A percentile compares a stretch with the other conserved stretches of the same genome.
phyloP scores from a whole-genome alignment of 495 filamentous ascomycete species.

The Penicillium desertorum region DNA sequence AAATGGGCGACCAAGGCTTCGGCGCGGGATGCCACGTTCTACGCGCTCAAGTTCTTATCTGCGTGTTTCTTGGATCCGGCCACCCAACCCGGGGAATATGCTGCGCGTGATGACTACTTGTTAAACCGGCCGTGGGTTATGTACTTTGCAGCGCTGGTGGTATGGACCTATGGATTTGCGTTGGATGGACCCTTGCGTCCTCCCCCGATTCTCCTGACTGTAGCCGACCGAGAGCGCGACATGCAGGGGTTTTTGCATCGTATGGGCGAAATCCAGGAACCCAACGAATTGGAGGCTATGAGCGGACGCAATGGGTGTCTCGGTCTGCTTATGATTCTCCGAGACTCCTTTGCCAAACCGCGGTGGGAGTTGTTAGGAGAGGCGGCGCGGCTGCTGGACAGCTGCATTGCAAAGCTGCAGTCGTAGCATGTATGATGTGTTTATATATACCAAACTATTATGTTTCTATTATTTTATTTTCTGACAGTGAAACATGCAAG shows the following conservation, averaged over 20 bases:
- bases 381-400: slow-evolving; percentile 73
- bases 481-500: background rate
- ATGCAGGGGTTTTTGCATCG: slow-evolving; percentile 77
- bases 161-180: slow-evolving; percentile 95
- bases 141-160: slow-evolving; percentile 86
- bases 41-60: slow-evolving; percentile 82
- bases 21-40: slow-evolving; percentile 90
- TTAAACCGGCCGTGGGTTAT: slow-evolving; percentile 97
- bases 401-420: slow-evolving; percentile 67
- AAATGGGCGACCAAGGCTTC: slow-evolving; percentile 90
- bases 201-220: slow-evolving; percentile 52
- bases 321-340: slow-evolving; percentile 78
- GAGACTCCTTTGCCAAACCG: slow-evolving; percentile 75
- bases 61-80: slow-evolving; percentile 68
- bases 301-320: slow-evolving; percentile 78
- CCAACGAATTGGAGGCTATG: slow-evolving; percentile 76
- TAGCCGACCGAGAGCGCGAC: slow-evolving; percentile 65
- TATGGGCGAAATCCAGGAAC: slow-evolving; percentile 72
- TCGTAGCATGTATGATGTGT: slow-evolving; percentile 18
- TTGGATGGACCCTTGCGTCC: slow-evolving; percentile 72
- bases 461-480: slow-evolving; percentile 1
- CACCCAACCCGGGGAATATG: slow-evolving; percentile 55
- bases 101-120: slow-evolving; percentile 83
- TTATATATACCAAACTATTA: slow-evolving; percentile 13
- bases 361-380: slow-evolving; percentile 92